Conservation (phyloP, 2,329 filamentous ascomycete genomes). For the Sclerotinia glacialis region DNA sequence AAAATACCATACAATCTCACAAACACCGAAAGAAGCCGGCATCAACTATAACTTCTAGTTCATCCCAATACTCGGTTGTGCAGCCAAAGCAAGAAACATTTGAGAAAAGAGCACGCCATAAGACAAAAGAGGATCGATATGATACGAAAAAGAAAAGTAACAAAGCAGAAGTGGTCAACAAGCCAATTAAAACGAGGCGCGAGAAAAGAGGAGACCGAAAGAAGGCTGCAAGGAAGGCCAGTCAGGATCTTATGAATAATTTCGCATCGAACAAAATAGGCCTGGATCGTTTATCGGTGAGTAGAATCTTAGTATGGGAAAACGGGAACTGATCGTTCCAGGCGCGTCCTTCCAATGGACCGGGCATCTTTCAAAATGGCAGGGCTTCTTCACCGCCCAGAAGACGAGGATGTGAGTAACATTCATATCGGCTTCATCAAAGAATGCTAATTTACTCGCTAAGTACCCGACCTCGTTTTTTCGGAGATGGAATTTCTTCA, state of each 20-base stretch:
- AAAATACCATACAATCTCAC: not conserved
- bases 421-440: not conserved
- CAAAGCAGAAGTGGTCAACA: conserved; percentile 26
- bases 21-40: conserved; percentile 24
- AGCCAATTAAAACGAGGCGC: conserved; percentile 27
- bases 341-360: conserved; percentile 42
- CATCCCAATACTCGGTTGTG: not conserved
- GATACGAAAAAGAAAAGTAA: conserved; percentile 43
- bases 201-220: conserved; percentile 27
- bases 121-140: conserved; percentile 56
- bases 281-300: conserved; percentile 52
- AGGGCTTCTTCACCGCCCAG: conserved; percentile 40
- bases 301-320: conserved; percentile 24
- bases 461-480: conserved; percentile 54
- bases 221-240: conserved; percentile 32
- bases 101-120: conserved; percentile 53
- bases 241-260: conserved; percentile 51
- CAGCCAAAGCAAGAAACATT: conserved; percentile 30
- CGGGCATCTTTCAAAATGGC: conserved; percentile 48
- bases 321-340: conserved; percentile 30
- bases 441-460: conserved; percentile 7
- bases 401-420: conserved; percentile 42
- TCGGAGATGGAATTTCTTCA: conserved; percentile 50
- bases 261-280: conserved; percentile 56
- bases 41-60: conserved; percentile 5